Evolutionary conservation across 2,329 filamentous ascomycete species (phyloP).

Genomic region (Rutstroemia sp.): DNA sequence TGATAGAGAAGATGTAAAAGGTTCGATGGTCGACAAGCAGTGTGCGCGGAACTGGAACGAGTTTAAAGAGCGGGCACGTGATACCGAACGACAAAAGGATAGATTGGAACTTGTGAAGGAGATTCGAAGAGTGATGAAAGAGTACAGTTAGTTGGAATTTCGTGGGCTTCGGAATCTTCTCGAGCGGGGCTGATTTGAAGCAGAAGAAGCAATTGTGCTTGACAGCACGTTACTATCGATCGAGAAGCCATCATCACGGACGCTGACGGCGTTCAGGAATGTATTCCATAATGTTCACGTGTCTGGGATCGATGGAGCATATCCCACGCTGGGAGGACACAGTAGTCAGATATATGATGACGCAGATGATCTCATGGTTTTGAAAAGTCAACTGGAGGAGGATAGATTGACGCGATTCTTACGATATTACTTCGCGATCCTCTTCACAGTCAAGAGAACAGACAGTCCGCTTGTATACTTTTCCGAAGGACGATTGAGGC

Average conservation of each 20-base stretch:
- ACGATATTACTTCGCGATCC: neutral
- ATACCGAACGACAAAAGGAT: neutral
- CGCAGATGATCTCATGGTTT: neutral
- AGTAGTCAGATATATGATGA: neutral
- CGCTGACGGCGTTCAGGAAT: too few species aligned
- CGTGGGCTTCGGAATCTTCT: too few species aligned
- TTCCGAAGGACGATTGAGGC: neutral
- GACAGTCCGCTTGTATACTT: neutral
- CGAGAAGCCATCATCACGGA: too few species aligned
- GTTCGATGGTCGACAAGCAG: neutral
- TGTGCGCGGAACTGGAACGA: conserved; percentile 11
- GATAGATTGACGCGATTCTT: neutral
- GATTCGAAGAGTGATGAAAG: conserved; percentile 2
- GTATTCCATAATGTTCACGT: too few species aligned
- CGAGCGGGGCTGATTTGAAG: too few species aligned
- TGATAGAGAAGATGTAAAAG: conserved; percentile 9
- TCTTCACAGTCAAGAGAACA: neutral
- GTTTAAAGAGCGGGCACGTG: conserved; percentile 7
- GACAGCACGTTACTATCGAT: too few species aligned
- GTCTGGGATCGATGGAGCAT: too few species aligned
- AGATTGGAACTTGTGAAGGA: conserved; percentile 13
- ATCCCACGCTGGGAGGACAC: too few species aligned
- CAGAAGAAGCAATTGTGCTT: too few species aligned
- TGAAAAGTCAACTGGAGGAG: neutral
- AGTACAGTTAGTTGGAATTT: too few species aligned